These are phyloP conservation scores for Coemansia umbellata DNA, from an alignment of 192 early-diverging fungal genomes.

Conservation along the genomic window DNA sequence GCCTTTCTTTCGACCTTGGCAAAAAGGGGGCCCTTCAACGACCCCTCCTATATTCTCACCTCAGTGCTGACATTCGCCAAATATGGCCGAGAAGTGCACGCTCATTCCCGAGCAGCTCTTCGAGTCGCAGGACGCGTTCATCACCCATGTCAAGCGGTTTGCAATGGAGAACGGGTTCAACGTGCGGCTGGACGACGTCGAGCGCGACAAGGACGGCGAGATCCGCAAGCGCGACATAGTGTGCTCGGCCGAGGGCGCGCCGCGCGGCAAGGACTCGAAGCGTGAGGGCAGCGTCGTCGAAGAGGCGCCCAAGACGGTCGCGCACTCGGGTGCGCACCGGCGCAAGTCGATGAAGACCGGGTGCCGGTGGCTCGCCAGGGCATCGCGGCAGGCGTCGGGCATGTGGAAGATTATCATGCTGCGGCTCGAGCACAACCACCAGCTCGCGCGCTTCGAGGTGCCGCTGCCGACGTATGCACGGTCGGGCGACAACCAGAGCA, in stretches of 20 bases:
- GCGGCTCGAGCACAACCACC: slow-evolving; percentile 50
- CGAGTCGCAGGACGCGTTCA: slow-evolving; percentile 48
- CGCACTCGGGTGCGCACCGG: slow-evolving; percentile 47
- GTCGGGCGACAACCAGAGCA: slow-evolving; percentile 41
- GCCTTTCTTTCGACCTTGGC: too few species aligned
- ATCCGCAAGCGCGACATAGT: slow-evolving; percentile 55
- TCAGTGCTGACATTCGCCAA: slow-evolving; percentile 2
- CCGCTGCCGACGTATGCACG: slow-evolving; percentile 7
- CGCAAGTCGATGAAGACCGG: slow-evolving; percentile 54
- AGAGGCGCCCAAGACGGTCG: slow-evolving; percentile 6
- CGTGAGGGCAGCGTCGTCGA: slow-evolving; percentile 35
- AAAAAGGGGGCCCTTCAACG: background rate
- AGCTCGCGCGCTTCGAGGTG: slow-evolving; percentile 39
- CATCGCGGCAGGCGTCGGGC: slow-evolving; percentile 46
- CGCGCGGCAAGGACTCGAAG: slow-evolving; percentile 47
- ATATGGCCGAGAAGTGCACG: slow-evolving; percentile 50
- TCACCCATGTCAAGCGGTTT: slow-evolving; percentile 46
- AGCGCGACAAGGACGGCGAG: slow-evolving; percentile 49
- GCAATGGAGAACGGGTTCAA: slow-evolving; percentile 51
- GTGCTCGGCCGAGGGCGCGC: slow-evolving; percentile 50
- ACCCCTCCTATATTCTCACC: background rate
- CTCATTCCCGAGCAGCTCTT: slow-evolving; percentile 52
- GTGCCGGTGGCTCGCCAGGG: slow-evolving; percentile 51
- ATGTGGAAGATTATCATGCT: slow-evolving; percentile 55
- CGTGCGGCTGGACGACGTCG: slow-evolving; percentile 51